Conservation (phyloP, 2,329 filamentous ascomycete genomes). For the Onygenales sp. region DNA sequence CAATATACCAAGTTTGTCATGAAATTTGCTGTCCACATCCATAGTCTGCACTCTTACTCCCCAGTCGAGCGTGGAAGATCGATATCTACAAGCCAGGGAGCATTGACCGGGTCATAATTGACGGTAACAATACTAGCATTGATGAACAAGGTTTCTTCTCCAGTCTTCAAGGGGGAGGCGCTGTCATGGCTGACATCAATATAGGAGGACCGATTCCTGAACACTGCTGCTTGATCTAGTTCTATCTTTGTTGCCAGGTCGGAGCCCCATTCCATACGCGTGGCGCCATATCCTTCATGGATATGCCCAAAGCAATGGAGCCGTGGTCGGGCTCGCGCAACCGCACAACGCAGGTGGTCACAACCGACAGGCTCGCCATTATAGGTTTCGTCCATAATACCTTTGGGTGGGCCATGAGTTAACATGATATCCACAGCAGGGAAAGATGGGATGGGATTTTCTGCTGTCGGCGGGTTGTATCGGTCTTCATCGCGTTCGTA, state of each 20-base stretch:
- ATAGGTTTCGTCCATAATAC: conserved; percentile 36
- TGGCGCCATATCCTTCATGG: conserved; percentile 45
- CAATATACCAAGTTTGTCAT: not conserved
- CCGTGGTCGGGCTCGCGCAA: conserved; percentile 40
- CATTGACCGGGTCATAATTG: conserved; percentile 40
- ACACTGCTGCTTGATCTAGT: conserved; percentile 19
- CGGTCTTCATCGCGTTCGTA: conserved; percentile 43
- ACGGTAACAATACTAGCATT: conserved; percentile 50
- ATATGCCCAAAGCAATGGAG: conserved; percentile 58
- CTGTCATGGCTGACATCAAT: conserved; percentile 24
- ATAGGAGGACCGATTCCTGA: conserved; percentile 23
- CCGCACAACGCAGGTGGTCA: conserved; percentile 42
- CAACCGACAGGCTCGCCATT: conserved; percentile 41
- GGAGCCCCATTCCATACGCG: conserved; percentile 21
- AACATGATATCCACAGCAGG: conserved; percentile 46
- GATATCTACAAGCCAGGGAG: conserved; percentile 48
- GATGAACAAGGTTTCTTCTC: conserved; percentile 47
- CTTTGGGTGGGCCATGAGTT: conserved; percentile 51
- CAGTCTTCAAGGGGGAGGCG: conserved; percentile 27
- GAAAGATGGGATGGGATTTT: conserved; percentile 35
- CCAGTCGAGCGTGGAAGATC: conserved; percentile 29
- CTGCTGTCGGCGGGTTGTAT: conserved; percentile 33
- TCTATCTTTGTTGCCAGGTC: conserved; percentile 12
- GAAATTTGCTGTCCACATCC: not conserved
- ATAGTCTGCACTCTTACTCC: not conserved